phyloP scores from a whole-genome alignment of 106 monocot genomes.

The Dactylorhiza incarnata region DNA sequence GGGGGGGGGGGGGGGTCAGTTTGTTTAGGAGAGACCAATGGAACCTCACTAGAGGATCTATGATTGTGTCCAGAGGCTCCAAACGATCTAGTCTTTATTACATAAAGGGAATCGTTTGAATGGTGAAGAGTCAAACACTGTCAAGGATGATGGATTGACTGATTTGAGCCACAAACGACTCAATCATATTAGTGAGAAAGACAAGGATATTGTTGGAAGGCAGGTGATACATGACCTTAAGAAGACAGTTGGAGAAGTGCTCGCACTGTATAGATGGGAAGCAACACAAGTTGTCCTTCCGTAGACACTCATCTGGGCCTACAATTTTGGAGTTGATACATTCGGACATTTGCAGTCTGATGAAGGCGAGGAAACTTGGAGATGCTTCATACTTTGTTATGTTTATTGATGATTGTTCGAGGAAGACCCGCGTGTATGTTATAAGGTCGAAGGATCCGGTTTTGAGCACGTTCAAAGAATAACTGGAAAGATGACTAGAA shows the following conservation, averaged over 20 bases:
- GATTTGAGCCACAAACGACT: slow-evolving; percentile 9
- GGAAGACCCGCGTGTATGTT: not conserved
- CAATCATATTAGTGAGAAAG: slow-evolving; percentile 8
- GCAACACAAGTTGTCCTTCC: not conserved
- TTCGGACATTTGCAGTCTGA: slow-evolving; percentile 11
- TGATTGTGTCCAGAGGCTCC: slow-evolving; percentile 14
- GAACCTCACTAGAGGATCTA: slow-evolving; percentile 5
- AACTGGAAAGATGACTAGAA: not conserved
- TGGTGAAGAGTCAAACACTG: not conserved
- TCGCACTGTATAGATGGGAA: not conserved
- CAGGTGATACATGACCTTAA: not conserved
- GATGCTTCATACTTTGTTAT: too few relatives aligned
- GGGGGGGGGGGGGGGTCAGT: too few relatives aligned
- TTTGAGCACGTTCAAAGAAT: not conserved
- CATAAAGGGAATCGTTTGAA: not conserved
- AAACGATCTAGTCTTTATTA: slow-evolving; percentile 1
- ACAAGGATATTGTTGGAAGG: not conserved
- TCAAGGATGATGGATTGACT: not conserved
- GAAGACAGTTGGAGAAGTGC: not conserved
- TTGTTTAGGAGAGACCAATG: not conserved
- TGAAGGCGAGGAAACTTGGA: slow-evolving; percentile 1
- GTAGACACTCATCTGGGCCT: not conserved
- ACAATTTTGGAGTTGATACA: not conserved
- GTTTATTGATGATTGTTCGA: not conserved
- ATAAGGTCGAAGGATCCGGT: slow-evolving; percentile 5